Conservation (phyloP, 768 basidiomycete species). For the Mycena sanguinolenta region DNA sequence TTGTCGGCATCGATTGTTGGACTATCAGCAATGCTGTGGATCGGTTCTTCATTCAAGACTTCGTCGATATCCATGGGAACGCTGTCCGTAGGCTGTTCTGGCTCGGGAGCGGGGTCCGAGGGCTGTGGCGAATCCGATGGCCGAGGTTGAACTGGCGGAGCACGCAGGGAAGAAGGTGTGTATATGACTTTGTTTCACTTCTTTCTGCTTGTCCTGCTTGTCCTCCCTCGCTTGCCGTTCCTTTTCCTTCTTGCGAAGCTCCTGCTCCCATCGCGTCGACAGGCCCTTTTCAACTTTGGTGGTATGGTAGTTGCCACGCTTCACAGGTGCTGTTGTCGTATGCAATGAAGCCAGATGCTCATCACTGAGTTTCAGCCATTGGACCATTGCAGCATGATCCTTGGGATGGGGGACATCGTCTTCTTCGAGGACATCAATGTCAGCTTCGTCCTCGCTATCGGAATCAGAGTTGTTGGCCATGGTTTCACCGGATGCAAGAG, state of each 20-base stretch:
- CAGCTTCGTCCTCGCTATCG: no score
- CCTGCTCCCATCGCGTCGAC: neutral
- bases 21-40: neutral
- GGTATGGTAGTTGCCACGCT: neutral
- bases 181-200: neutral
- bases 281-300: neutral
- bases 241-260: neutral
- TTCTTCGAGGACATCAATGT: no score
- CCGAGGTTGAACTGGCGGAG: no score
- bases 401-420: no score
- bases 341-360: neutral
- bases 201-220: neutral
- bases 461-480: no score
- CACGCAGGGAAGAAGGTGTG: neutral
- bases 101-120: no score
- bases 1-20: no score
- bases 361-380: neutral
- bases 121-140: no score
- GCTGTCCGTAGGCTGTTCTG: no score
- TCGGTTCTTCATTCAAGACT: no score
- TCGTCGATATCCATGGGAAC: no score
- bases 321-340: neutral
- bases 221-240: neutral
- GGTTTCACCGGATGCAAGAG: no score
- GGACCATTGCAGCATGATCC: neutral